Evolutionary conservation across 768 basidiomycete species (phyloP), one percentile per base, ranked within the genome.

Genomic region (Trametes villosa): DNA sequence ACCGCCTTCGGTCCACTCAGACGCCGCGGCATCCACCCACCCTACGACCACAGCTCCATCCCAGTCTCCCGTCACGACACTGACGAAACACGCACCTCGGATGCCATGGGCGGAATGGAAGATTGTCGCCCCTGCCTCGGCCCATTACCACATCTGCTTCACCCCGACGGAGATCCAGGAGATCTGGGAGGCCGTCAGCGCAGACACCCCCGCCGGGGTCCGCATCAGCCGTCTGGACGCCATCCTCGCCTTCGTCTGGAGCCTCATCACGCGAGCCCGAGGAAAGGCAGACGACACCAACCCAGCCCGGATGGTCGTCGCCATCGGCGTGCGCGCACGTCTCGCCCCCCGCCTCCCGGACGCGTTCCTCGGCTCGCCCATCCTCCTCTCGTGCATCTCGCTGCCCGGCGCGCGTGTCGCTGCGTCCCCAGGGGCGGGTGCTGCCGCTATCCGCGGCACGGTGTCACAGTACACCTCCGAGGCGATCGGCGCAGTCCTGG

Each of bases 201-300:
- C 24, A 29, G 22, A 34, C 4, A 4, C 57, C 20, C 15, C 18
- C 20, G 24, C 17, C 18, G 3, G 18, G 36, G 47, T 12, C n/a
- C 27, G 26, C 60, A 34, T 75, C 62, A 76, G 75, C 59, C 72
- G 73, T 59, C 69, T 75, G 20, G 76, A 76, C 62, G 70, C 72
- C 12, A 69, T 77, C 18, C 70, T 73, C 30, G 75, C 76, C 5
- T 74, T 76, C 59, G 46, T 78, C 8, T 78, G 77, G 76, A 55
- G 57, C 5, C 64, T 68, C 22, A 68, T 76, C 38, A 72, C 73
- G 40, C 68, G 72, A 44, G 74, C 74, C 15, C 70, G 71, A 27
- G 58, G 56, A 9, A 42, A 69, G 2, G 59, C 64, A 18, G n/a
- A 30, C 34, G 64, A 61, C 53, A 60, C 65, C 26, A 54, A 65